Evolutionary conservation across 495 filamentous ascomycete species (phyloP), one percentile per base, ranked within the genome.

Genomic region (Penicillium paradoxum): DNA sequence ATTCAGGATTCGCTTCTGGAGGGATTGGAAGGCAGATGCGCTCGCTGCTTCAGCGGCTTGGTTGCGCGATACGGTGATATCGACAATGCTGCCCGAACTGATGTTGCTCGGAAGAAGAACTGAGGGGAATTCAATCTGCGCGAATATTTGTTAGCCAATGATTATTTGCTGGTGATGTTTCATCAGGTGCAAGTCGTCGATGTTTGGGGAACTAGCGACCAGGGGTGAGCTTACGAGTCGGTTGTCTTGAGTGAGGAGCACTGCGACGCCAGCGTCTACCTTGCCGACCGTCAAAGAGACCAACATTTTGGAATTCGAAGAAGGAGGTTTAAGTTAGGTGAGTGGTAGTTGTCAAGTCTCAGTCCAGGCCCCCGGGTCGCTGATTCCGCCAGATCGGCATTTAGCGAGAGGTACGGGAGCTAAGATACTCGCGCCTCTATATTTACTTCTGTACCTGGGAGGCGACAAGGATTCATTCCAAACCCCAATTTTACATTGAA

Each of bases 251-350:
- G 93, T 98, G 51, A 98, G 79, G 47, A 98, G 83, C 49, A 98
- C 95, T 42, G 93, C 95, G 62, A 98, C 91, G 70, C 93, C 93
- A 60, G 93, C 93, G 70, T 98, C 93, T 72, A 98, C 93, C 77
- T 98, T 98, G 75, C 93, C 93, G 67, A 98, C 95, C 38, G 93
- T 98, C 66, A 98, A 83, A 40, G 93, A 97, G 76, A 98, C 86
- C 59, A 98, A 77, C 95, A 97, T 98, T 18, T 57, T 82, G 60
- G 25, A 21, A 17, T 2, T 18, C 3, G 19, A 43, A 25, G 25
- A 33, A 53, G 37, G 10, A 34, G 8, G 13, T 41, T 43, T 45
- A 6, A 15, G 32, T 56, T 22, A 42, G 29, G 45, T 47, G 22
- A 22, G 49, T 36, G 33, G 57, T 46, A 40, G 58, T 52, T 60